Evolutionary conservation across 768 basidiomycete species (phyloP).

Genomic region (Rhizopogon vinicolor): DNA sequence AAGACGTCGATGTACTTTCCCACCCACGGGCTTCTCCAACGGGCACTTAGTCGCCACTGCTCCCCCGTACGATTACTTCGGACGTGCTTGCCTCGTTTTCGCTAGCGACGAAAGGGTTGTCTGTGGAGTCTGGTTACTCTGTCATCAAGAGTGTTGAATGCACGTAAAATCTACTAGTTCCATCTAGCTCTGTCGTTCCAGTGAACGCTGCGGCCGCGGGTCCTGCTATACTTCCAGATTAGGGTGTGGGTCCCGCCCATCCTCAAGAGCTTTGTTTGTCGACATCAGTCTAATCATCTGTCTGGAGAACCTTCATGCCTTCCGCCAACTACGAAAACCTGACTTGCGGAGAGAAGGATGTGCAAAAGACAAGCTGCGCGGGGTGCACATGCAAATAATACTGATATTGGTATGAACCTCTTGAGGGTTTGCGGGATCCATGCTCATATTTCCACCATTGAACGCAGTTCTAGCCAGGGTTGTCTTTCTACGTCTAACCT

Average conservation of each 20-base stretch:
- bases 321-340: constrained; percentile 67
- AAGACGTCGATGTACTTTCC: constrained; percentile 32
- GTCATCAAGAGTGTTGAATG: constrained; percentile 25
- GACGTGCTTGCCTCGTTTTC: constrained; percentile 20
- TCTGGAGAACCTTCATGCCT: constrained; percentile 47
- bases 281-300: constrained; percentile 69
- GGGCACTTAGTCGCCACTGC: constrained; percentile 30
- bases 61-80: constrained; percentile 20
- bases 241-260: constrained; percentile 52
- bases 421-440: constrained; percentile 42
- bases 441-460: constrained; percentile 72
- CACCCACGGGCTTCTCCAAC: constrained; percentile 21
- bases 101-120: constrained; percentile 63
- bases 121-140: constrained; percentile 52
- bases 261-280: constrained; percentile 70
- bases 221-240: constrained; percentile 2
- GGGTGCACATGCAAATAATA: constrained; percentile 56
- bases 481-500: constrained; percentile 83
- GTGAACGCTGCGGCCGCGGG: constrained; percentile 30
- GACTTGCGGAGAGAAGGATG: constrained; percentile 67
- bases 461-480: constrained; percentile 57
- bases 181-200: constrained; percentile 44
- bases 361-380: constrained; percentile 45
- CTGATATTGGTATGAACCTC: constrained; percentile 47
- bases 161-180: constrained; percentile 34